Base-by-base conservation (phyloP, 1,284 basidiomycete species). In the Caloboletus inedulis region DNA sequence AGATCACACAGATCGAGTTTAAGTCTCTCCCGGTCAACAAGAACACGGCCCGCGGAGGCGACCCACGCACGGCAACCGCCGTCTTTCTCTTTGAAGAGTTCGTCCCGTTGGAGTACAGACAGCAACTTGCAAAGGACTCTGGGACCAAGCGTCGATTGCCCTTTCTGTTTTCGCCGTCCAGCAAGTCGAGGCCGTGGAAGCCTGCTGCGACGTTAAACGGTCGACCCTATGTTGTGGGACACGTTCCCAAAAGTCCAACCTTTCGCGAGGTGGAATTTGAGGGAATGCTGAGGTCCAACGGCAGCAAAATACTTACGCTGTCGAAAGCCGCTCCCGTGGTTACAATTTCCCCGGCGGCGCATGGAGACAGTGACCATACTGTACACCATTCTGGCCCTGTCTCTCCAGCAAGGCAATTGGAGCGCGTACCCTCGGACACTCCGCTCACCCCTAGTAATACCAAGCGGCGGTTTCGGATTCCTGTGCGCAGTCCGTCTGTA, bases 71-170 rank as follows among this genome's bases (percentile, higher is more conserved):
- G 1, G 70, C 77, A 12, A 72, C 79, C 0, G 79, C 83, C 1
- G 77, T 89, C 41, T 79, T 94, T 49, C 74, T 95, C 7, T 93
- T 91, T 60, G 91, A 95, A 70, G 92, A 94, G 64, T 89, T 90
- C 53, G 89, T 95, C 4, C 92, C 91, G 0, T 71, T 84, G 44
- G 90, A 94, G 62, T 94, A 94, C 62, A 81, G 91, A 31, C 81
- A 88, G 52, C 85, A 89, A 53, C 78, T 95, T 0, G 79, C 82
- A 9, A 69, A 75, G 43, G 72, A 74, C 2, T 69, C 73, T 0
- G 72, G 74, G 1, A 64, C 59, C 12, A 71, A 78, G 25, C 74
- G 76, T 25, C 76, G 76, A 25, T 59, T 81, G 39, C 79, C 79
- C 19, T 77, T 78, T 39, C 66, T 79, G 41, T 81, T 82, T 55